A percentile compares a stretch with the other conserved stretches of the same genome.
Conservation (phyloP, 139 green algal species). For the Volvox reticuliferus region DNA sequence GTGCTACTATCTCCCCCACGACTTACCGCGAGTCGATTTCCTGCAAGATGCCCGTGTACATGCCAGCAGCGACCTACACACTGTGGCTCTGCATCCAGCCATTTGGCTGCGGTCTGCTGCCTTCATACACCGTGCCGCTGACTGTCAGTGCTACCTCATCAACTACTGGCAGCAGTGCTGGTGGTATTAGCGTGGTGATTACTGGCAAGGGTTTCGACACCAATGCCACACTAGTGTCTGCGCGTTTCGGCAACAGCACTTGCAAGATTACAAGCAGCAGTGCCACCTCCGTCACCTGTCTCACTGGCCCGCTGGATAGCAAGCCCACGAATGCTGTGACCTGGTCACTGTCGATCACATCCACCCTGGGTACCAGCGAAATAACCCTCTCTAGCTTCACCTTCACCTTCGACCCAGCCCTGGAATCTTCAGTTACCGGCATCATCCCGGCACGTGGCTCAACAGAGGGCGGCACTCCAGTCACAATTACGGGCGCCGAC, state of each 20-base stretch:
- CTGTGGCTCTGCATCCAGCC: conserved; percentile 48
- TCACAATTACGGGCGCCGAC: conserved; percentile 60
- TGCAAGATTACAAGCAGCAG: neutral
- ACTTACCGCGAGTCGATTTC: neutral
- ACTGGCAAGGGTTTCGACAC: conserved; percentile 47
- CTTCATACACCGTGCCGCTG: conserved; percentile 9
- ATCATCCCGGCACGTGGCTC: conserved; percentile 58
- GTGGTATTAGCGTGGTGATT: conserved; percentile 42
- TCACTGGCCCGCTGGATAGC: conserved; percentile 12
- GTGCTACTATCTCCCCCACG: neutral
- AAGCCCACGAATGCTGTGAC: neutral
- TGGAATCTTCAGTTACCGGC: conserved; percentile 56
- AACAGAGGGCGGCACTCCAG: conserved; percentile 66
- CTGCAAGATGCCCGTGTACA: conserved; percentile 21
- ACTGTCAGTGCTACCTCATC: neutral
- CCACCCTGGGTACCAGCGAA: neutral
- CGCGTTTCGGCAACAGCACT: conserved; percentile 20
- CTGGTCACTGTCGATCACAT: neutral
- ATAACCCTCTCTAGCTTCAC: neutral
- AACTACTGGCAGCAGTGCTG: conserved; percentile 32
- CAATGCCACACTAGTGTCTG: neutral
- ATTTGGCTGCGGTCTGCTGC: conserved; percentile 16
- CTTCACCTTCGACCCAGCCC: conserved; percentile 48
- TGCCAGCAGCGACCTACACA: conserved; percentile 37
- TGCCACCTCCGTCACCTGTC: conserved; percentile 28